Evolutionary conservation across 768 basidiomycete species (phyloP), one percentile per base, ranked within the genome.

Genomic region (Serendipita sp.): DNA sequence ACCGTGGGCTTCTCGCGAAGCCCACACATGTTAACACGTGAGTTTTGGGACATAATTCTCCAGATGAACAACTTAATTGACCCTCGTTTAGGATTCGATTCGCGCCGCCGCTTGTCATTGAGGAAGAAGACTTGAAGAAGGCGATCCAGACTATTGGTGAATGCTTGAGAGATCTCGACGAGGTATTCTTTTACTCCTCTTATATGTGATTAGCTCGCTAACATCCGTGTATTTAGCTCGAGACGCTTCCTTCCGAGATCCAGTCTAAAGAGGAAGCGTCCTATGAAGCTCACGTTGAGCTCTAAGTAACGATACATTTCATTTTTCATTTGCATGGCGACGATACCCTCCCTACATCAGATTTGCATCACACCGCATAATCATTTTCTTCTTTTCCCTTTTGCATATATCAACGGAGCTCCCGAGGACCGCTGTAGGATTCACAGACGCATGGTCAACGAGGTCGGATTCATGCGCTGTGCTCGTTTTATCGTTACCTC

Each of bases 1-100:
- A 85, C 69, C 82, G 89, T 52, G 92, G 93, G 3, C 82, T 97
- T 64, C 77, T 99, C 68, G 95, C 94, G 34, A 98, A 99, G 79
- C 94, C 96, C 11, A 97, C 95, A 0, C 93, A 96, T 71, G 82
- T 85, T 32, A 95, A 95, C 74, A 91, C 90, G 91, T 94, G 70
- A 70, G 91, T 79, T 4, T 13, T 10, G 5, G 63, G 23, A 44
- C 52, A 34, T 23, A 23, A 23, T 23, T 23, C 23, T 23, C 23
- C 1, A 23, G 23, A 23, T 1, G 1, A 23, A 23, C 23, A 5
- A 3, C 11, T 23, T 23, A 1, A 23, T 23, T 23, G 23, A 23
- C 23, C 13, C 41, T 35, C 44, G 3, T 44, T 28, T 51, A 97
- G 93, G 63, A 89, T 99, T 69, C 92, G 95, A 36, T 95, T 99